phyloP scores from a whole-genome alignment of 495 filamentous ascomycete genomes.

The Hypoxylon lenormandii region DNA sequence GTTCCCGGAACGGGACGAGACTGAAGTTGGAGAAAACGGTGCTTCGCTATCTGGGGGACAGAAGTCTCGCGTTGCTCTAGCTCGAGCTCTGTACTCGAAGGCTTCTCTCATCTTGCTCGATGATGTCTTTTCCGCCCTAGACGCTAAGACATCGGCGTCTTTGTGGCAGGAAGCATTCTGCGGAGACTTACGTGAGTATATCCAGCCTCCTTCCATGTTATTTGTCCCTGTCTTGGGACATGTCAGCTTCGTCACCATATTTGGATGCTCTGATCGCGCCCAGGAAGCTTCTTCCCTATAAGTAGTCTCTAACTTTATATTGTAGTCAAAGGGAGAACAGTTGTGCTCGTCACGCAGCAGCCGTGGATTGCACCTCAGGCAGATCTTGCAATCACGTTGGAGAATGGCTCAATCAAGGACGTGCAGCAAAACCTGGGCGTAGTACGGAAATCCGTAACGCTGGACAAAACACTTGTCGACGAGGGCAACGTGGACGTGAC shows the following conservation, averaged over 20 bases:
- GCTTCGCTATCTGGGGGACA: conserved; percentile 77
- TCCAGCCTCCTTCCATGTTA: conserved; percentile 34
- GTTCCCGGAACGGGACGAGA: conserved; percentile 61
- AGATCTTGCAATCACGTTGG: conserved; percentile 56
- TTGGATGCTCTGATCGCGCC: neutral
- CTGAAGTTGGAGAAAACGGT: conserved; percentile 76
- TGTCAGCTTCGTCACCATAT: neutral
- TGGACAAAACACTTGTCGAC: conserved; percentile 32
- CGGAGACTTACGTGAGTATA: conserved; percentile 58
- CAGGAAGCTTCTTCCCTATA: conserved; percentile 32
- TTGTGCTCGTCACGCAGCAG: conserved; percentile 57
- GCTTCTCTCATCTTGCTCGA: conserved; percentile 73
- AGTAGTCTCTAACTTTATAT: conserved; percentile 26
- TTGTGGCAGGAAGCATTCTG: conserved; percentile 66
- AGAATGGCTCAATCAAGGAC: conserved; percentile 55
- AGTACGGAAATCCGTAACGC: conserved; percentile 49
- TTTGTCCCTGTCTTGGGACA: conserved; percentile 8
- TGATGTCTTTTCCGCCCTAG: conserved; percentile 75
- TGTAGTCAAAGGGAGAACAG: conserved; percentile 49
- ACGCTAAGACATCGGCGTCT: conserved; percentile 63
- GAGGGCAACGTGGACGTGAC: conserved; percentile 41
- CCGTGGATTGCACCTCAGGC: conserved; percentile 63
- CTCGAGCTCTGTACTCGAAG: conserved; percentile 75
- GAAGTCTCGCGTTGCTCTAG: conserved; percentile 75
- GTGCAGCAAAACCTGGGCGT: conserved; percentile 54